Conservation (phyloP, 1,139 yeast genomes). For the Petasospora fabianii region DNA sequence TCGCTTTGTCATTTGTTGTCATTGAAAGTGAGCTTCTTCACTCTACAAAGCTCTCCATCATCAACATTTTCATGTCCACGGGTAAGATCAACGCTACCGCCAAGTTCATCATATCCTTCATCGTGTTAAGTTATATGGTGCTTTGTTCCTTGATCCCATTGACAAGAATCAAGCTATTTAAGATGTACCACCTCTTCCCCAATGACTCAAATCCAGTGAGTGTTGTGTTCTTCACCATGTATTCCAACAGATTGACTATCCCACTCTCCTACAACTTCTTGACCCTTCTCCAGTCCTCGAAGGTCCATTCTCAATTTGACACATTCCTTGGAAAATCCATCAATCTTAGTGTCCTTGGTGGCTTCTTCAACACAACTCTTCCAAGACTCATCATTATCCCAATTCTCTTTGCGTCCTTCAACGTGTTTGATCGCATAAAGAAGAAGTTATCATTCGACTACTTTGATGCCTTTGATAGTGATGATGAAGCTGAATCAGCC, state of each 20-base stretch:
- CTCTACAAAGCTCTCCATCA: conserved; percentile 60
- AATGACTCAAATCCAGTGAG: conserved; percentile 71
- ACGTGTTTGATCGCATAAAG: conserved; percentile 64
- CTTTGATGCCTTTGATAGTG: conserved; percentile 53
- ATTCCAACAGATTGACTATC: conserved; percentile 76
- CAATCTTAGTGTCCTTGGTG: conserved; percentile 71
- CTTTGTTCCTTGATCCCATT: conserved; percentile 61
- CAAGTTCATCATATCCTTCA: conserved; percentile 39
- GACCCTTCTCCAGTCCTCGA: conserved; percentile 48
- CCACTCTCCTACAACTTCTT: conserved; percentile 79
- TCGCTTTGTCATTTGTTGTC: conserved; percentile 48
- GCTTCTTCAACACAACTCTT: conserved; percentile 65
- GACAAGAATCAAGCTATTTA: conserved; percentile 66
- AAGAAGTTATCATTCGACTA: conserved; percentile 38
- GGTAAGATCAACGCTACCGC: conserved; percentile 31
- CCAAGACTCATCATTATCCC: conserved; percentile 75
- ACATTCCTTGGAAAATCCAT: conserved; percentile 71
- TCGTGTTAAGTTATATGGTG: conserved; percentile 64
- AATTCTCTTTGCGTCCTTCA: conserved; percentile 56
- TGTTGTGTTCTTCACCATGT: conserved; percentile 73
- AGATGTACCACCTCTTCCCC: conserved; percentile 69
- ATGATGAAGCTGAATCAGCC: conserved; percentile 31
- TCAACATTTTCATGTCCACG: conserved; percentile 44
- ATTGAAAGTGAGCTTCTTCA: conserved; percentile 75
- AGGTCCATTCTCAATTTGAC: conserved; percentile 37